Evolutionary conservation across 106 monocot genomes (phyloP).

Genomic region (Acorus calamus): DNA sequence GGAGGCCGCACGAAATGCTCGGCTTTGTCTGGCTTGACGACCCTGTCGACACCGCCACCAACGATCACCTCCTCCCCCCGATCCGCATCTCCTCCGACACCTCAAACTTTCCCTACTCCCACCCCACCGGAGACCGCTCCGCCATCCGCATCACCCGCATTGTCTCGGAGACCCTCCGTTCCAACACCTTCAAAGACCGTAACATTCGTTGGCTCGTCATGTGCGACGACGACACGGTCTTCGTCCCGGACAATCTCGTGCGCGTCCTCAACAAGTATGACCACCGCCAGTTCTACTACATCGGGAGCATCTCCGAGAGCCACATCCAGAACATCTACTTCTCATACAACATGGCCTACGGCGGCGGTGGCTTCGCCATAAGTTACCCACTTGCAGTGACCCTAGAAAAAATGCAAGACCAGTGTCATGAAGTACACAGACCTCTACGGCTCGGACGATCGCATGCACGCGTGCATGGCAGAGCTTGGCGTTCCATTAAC

Average conservation of each 20-base stretch:
- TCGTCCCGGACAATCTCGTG: conserved; percentile 44
- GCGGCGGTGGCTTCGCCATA: conserved; percentile 66
- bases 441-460: conserved; percentile 61
- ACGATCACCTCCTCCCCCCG: background rate
- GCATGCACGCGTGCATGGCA: conserved; percentile 72
- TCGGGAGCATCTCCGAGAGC: conserved; percentile 50
- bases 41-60: background rate
- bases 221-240: conserved; percentile 11
- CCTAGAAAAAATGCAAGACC: conserved; percentile 39
- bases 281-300: conserved; percentile 52
- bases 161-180: background rate
- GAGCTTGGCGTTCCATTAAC: conserved; percentile 66
- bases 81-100: conserved; percentile 1
- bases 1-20: background rate
- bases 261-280: conserved; percentile 34
- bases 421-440: conserved; percentile 42
- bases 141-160: background rate
- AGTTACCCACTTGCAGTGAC: conserved; percentile 39
- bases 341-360: conserved; percentile 64
- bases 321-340: conserved; percentile 57
- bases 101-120: background rate
- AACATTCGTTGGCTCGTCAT: conserved; percentile 3
- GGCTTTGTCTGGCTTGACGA: conserved; percentile 7
- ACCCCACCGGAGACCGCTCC: background rate
- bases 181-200: background rate